Evolutionary conservation across 495 filamentous ascomycete species (phyloP).

Genomic region (Trichoderma erinaceum): DNA sequence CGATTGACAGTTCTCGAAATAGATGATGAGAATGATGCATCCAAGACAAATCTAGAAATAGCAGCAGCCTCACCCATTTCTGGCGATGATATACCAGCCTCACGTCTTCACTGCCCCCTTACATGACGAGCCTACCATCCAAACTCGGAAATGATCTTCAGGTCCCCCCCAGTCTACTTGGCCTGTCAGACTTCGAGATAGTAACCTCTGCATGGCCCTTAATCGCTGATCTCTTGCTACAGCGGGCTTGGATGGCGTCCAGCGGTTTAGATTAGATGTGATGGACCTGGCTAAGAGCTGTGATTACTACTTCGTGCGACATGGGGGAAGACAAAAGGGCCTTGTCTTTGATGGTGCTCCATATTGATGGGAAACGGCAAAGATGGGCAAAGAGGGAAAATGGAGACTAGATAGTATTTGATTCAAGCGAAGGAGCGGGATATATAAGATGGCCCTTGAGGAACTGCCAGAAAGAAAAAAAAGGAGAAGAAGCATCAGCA

Average conservation of each 20-base stretch:
- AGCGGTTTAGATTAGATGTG: too few relatives aligned
- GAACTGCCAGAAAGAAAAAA: background rate
- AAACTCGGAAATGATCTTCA: background rate
- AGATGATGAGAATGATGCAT: background rate
- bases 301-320: background rate
- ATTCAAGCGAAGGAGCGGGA: background rate
- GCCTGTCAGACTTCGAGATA: slow-evolving; percentile 2
- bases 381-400: background rate
- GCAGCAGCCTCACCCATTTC: background rate
- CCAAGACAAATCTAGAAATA: background rate
- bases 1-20: too few relatives aligned
- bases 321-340: background rate
- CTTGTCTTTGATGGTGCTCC: background rate
- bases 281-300: background rate
- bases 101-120: background rate
- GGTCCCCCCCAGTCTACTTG: background rate
- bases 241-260: background rate
- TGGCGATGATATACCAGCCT: background rate
- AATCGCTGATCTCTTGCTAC: background rate
- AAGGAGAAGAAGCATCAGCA: background rate
- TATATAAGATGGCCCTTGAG: background rate
- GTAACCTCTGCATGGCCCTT: background rate
- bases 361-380: background rate
- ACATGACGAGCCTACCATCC: background rate
- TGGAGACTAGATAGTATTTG: background rate